These are phyloP conservation scores for Cymbidium sinense DNA, from an alignment of 106 monocot genomes.

Conservation along the genomic window DNA sequence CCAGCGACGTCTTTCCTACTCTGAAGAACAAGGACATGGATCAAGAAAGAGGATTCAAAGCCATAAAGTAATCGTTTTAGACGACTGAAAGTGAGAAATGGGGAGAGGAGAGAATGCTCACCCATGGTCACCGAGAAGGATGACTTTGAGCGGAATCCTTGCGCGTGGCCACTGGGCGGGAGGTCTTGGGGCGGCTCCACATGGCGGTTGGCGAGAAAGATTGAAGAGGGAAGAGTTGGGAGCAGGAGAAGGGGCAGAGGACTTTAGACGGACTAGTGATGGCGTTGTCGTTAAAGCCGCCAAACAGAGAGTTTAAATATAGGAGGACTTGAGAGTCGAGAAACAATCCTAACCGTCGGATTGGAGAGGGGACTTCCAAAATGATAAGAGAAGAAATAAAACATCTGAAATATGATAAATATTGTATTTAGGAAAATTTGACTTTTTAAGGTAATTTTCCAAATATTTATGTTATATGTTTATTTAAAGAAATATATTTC, in stretches of 20 bases:
- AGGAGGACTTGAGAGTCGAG: too few relatives aligned
- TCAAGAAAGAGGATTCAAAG: not conserved
- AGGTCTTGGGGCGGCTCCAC: not conserved
- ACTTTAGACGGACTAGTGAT: not conserved
- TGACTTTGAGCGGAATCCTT: not conserved
- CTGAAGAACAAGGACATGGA: constrained; percentile 18
- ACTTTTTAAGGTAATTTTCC: too few relatives aligned
- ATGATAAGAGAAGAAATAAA: too few relatives aligned
- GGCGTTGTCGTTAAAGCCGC: not conserved
- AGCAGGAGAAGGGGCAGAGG: not conserved
- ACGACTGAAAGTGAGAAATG: not conserved
- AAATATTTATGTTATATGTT: too few relatives aligned
- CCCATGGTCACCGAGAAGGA: constrained; percentile 2
- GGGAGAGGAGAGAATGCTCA: not conserved
- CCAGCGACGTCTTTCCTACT: constrained; percentile 91
- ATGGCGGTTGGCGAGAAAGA: not conserved
- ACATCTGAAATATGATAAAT: too few relatives aligned
- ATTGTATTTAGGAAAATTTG: too few relatives aligned
- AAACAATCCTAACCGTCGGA: too few relatives aligned
- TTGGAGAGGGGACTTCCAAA: too few relatives aligned
- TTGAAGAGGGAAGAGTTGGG: not conserved
- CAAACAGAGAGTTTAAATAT: too few relatives aligned
- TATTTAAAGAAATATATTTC: too few relatives aligned
- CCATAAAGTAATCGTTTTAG: not conserved
- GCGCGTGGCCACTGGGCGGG: not conserved